These are phyloP conservation scores for Hsuehochloa calcarea DNA, from an alignment of 176 grass and related monocot genomes.

Conservation along the genomic window DNA sequence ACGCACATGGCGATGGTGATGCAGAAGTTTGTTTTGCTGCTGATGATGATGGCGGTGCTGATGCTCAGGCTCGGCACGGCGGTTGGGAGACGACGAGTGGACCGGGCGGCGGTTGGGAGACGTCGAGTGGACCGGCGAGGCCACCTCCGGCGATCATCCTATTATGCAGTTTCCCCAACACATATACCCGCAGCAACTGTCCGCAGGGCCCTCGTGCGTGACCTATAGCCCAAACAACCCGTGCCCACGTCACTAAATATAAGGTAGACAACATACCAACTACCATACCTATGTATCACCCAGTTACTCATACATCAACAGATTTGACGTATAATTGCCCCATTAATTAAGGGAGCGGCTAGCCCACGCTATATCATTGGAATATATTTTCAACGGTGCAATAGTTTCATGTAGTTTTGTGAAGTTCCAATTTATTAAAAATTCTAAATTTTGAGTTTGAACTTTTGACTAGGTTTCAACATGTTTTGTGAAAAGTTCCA, in stretches of 20 bases:
- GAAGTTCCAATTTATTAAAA: too few species aligned
- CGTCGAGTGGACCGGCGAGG: neutral
- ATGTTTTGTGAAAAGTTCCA: too few species aligned
- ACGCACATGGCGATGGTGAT: neutral
- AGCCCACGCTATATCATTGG: too few species aligned
- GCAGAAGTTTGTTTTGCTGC: neutral
- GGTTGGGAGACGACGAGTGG: too few species aligned
- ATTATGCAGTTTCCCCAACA: neutral
- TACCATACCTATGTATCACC: too few species aligned
- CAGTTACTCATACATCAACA: too few species aligned
- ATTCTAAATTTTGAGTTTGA: too few species aligned
- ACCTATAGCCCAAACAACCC: neutral
- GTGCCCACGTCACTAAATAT: neutral
- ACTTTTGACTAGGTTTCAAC: too few species aligned
- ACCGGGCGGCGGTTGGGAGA: neutral
- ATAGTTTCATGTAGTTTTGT: too few species aligned
- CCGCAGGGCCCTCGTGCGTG: rapidly evolving
- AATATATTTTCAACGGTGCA: too few species aligned
- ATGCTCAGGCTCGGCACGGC: conserved; percentile 16
- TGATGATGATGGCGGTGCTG: neutral
- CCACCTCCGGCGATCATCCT: neutral
- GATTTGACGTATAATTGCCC: too few species aligned
- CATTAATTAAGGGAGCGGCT: too few species aligned
- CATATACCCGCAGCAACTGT: neutral
- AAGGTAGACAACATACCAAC: neutral